Percentiles rank a stretch among this genome's conserved stretches.
phyloP scores from a whole-genome alignment of 176 grass and related monocot genomes.

The Microstegium vimineum region DNA sequence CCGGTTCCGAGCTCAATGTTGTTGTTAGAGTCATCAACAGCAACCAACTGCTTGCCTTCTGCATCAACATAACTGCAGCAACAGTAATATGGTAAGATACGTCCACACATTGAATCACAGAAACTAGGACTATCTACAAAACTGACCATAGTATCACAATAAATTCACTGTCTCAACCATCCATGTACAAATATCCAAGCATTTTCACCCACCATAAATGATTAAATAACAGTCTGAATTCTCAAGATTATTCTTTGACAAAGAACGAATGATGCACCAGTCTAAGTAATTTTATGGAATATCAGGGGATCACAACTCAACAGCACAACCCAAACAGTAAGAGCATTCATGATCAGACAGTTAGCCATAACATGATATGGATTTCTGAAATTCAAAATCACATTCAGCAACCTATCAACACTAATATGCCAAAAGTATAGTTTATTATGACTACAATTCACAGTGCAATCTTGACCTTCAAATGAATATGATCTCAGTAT shows the following conservation, averaged over 20 bases:
- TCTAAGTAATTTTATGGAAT: background rate
- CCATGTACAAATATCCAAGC: background rate
- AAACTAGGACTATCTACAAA: background rate
- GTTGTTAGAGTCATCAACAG: constrained; percentile 37
- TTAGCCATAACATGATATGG: background rate
- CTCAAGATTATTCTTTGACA: background rate
- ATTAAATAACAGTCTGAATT: background rate
- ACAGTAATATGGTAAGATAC: background rate
- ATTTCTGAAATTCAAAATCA: background rate
- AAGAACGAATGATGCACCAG: background rate
- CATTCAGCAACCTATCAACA: background rate
- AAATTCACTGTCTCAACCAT: background rate
- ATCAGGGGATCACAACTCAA: background rate
- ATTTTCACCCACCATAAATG: background rate
- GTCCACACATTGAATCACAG: background rate
- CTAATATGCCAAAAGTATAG: background rate
- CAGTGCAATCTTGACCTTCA: background rate
- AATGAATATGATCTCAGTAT: background rate
- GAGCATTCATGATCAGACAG: no score
- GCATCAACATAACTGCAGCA: constrained; percentile 68
- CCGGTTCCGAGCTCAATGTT: constrained; percentile 69
- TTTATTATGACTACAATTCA: background rate
- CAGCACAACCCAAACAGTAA: background rate
- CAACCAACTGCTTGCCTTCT: constrained; percentile 74
- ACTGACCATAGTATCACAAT: background rate